phyloP scores from a whole-genome alignment of 2,329 filamentous ascomycete genomes.

The Diplodia mutila region DNA sequence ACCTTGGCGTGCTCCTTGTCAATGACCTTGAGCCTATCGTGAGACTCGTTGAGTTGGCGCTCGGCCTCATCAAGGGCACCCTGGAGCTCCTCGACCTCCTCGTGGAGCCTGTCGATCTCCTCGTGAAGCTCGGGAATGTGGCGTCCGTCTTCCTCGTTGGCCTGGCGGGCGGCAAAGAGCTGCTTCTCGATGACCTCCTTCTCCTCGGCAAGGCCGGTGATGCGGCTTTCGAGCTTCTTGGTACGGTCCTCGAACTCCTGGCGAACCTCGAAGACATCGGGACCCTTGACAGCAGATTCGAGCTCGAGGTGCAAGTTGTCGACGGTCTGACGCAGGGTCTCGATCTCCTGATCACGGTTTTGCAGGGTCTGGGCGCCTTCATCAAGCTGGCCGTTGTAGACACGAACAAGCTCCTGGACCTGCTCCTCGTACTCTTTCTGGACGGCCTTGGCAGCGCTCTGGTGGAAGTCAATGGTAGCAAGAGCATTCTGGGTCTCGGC shows the following conservation, averaged over 20 bases:
- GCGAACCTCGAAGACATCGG: constrained; percentile 22
- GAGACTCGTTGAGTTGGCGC: constrained; percentile 18
- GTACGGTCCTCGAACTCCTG: constrained; percentile 25
- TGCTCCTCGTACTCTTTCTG: constrained; percentile 23
- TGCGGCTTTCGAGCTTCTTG: constrained; percentile 17
- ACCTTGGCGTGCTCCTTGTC: constrained; percentile 23
- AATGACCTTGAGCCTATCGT: constrained; percentile 10
- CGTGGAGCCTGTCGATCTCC: constrained; percentile 22
- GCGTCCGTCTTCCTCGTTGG: constrained; percentile 21
- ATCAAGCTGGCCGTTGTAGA: constrained; percentile 25
- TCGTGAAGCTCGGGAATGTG: constrained; percentile 22
- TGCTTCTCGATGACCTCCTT: constrained; percentile 25
- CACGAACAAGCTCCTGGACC: constrained; percentile 22
- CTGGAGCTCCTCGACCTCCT: constrained; percentile 24
- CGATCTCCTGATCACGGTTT: constrained; percentile 16
- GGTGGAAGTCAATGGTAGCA: constrained; percentile 21
- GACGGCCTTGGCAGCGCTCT: constrained; percentile 18
- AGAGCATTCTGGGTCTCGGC: constrained; percentile 6
- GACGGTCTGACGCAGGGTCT: constrained; percentile 15
- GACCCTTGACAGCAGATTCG: constrained; percentile 16
- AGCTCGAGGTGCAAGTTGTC: constrained; percentile 20
- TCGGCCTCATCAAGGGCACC: constrained; percentile 11
- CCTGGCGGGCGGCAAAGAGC: constrained; percentile 14
- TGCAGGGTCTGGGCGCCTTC: constrained; percentile 15
- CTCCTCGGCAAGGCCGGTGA: constrained; percentile 23